phyloP scores from a whole-genome alignment of 306 rosid genomes.

The peach (Prunus persica) region DNA sequence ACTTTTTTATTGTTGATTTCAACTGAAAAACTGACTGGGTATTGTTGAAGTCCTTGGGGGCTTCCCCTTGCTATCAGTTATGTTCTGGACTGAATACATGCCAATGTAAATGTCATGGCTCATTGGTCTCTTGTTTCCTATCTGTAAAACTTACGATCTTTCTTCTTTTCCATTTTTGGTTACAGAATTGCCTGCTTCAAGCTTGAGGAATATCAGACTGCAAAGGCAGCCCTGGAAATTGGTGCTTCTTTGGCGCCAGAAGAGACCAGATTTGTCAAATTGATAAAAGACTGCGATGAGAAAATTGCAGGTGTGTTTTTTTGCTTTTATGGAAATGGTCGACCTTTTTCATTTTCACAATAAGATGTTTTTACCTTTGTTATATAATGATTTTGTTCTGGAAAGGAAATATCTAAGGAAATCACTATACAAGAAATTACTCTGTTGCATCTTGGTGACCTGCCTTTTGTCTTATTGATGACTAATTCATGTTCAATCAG shows the following conservation, averaged over 20 bases:
- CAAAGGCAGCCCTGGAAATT: constrained; percentile 63
- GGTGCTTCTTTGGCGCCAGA: constrained; percentile 63
- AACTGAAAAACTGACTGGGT: background rate
- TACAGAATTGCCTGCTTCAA: constrained; percentile 74
- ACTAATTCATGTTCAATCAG: constrained; percentile 41
- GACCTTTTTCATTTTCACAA: background rate
- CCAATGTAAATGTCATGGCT: background rate
- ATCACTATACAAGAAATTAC: background rate
- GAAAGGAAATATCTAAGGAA: background rate
- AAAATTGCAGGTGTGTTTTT: constrained; percentile 57
- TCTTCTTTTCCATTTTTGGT: constrained; percentile 8
- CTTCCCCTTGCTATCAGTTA: background rate
- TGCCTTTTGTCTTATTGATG: constrained; percentile 15
- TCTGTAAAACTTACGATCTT: background rate
- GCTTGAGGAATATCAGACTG: constrained; percentile 92
- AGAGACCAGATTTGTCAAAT: constrained; percentile 46
- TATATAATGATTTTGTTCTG: background rate
- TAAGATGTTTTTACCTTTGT: background rate
- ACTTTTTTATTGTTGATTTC: background rate
- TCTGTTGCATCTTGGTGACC: constrained; percentile 1
- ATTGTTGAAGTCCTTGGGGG: background rate
- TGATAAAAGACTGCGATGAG: constrained; percentile 67
- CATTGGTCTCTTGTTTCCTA: background rate
- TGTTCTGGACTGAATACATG: background rate
- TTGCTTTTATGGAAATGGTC: background rate